Evolutionary conservation across 1,284 basidiomycete species (phyloP), one percentile per base, ranked within the genome.

Genomic region (Pholiota adiposa): DNA sequence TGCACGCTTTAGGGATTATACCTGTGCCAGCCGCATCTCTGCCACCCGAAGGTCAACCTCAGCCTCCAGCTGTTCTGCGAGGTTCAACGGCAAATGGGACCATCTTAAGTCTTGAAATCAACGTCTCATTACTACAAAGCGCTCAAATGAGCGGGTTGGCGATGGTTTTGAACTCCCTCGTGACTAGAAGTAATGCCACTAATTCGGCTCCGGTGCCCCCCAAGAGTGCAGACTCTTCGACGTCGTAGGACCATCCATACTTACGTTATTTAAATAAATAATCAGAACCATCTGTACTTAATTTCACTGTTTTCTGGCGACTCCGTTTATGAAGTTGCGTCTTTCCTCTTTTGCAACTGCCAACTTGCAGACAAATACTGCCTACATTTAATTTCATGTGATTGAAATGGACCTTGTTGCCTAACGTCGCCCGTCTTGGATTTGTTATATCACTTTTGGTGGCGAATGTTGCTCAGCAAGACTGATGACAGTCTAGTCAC

Each of bases 141-240:
- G 76, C 82, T 16, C 90, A 92, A 68, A 88, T 90, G 85, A 89
- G 81, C 66, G 89, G 89, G 11, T 67, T 92, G 62, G 88, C 88
- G 25, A 73, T 88, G 61, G 76, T 92, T 8, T 73, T 92, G 60
- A 90, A 89, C 70, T 85, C 86, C 4, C 72, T 92, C 62, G 86
- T 87, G 71, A 72, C 76, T 4, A 71, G 78, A 61, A 74, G 61
- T 18, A 54, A 21, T 14, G 23, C 51, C 29, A 31, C 49, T n/a
- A 51, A 29, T 49, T 53, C 29, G 52, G 33, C 56, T 41, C 66
- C 43, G 31, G 63, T 31, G 63, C 33, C 60, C 43, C 34, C 31
- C 2, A 49, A 48, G 31, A 25, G 40, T n/a, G 3, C 40, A 8
- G 41, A 55, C 11, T n/a, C 29, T 46, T 51, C 48, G 27, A 51